Evolutionary conservation across 768 basidiomycete species (phyloP), one percentile per base, ranked within the genome.

Genomic region (Hebeloma cylindrosporum): DNA sequence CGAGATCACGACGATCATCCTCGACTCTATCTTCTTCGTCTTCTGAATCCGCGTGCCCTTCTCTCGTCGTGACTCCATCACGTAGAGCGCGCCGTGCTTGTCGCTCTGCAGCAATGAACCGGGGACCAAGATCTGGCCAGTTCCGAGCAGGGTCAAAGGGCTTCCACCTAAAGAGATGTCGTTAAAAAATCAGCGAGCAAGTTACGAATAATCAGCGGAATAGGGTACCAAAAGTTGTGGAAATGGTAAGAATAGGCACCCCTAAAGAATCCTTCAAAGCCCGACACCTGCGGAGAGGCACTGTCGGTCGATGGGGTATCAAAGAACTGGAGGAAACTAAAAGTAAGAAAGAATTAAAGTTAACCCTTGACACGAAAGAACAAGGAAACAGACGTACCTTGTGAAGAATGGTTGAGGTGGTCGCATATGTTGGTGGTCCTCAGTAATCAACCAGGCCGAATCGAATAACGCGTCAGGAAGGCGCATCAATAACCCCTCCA

Each of bases 211-310:
- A n/a, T n/a, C n/a, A n/a, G n/a, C n/a, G n/a, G n/a, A 42, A 34
- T 3, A 5, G 61, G 80, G 42, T 43, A 88, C 92, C 92, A 93
- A 67, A 80, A 89, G 62, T 93, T 94, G 62, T 98, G 94, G 68
- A 88, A 97, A 64, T 97, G 93, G 64, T 98, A 98, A 1, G 89
- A 93, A 62, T 83, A 97, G 4, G 95, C 90, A 5, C 95, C 96
- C 47, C 81, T 82, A 77, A 94, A 99, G 75, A 98, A 99, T 7
- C 92, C 93, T 54, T 93, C 86, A 53, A 97, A 89, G 7, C 96
- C 96, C 11, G 92, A 70, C 10, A 87, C 88, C 54, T 87, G 82
- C 4, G 95, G 90, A 7, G 86, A 88, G 2, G 89, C 93, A 51
- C 85, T 83, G 37, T 76, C 77, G 43, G 76, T 71, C 7, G 69